phyloP scores from a whole-genome alignment of 176 grass and related monocot species.

The Bonia amplexicaulis region DNA sequence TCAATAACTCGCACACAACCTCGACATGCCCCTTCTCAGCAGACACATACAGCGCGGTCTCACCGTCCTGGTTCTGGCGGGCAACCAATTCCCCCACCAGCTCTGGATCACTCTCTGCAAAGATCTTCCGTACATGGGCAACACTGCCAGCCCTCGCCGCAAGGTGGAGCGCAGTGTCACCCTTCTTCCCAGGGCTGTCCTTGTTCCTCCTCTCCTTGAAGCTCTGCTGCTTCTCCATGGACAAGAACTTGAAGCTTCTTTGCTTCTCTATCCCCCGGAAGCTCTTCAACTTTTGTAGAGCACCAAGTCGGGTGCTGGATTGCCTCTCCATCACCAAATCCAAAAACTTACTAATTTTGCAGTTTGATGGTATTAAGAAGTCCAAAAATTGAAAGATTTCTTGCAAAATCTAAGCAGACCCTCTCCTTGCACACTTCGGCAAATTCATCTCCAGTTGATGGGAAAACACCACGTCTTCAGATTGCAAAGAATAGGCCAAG shows the following conservation, averaged over 20 bases:
- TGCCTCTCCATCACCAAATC: slow-evolving; percentile 53
- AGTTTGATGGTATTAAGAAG: background rate
- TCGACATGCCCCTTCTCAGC: slow-evolving; percentile 77
- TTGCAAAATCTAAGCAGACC: slow-evolving; percentile 1
- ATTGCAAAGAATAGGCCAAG: background rate
- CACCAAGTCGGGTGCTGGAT: slow-evolving; percentile 29
- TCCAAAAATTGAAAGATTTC: background rate
- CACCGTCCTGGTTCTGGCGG: slow-evolving; percentile 67
- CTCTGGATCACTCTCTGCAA: slow-evolving; percentile 47
- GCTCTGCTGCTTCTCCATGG: slow-evolving; percentile 79
- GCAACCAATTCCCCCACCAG: slow-evolving; percentile 47
- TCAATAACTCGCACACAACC: slow-evolving; percentile 75
- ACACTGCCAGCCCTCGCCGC: slow-evolving; percentile 76
- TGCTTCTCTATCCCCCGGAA: slow-evolving; percentile 74
- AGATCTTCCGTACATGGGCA: slow-evolving; percentile 56
- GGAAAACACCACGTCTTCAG: background rate
- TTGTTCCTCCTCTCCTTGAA: slow-evolving; percentile 79
- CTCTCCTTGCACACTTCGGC: background rate
- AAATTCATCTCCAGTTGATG: background rate
- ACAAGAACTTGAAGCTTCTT: slow-evolving; percentile 60
- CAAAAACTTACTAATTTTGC: background rate
- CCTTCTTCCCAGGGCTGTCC: slow-evolving; percentile 80
- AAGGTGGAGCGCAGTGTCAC: slow-evolving; percentile 65
- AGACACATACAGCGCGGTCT: slow-evolving; percentile 74
- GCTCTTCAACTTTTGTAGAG: slow-evolving; percentile 49